Evolutionary conservation across 2,329 filamentous ascomycete genomes (phyloP).

Genomic region (Didymellaceae sp.): DNA sequence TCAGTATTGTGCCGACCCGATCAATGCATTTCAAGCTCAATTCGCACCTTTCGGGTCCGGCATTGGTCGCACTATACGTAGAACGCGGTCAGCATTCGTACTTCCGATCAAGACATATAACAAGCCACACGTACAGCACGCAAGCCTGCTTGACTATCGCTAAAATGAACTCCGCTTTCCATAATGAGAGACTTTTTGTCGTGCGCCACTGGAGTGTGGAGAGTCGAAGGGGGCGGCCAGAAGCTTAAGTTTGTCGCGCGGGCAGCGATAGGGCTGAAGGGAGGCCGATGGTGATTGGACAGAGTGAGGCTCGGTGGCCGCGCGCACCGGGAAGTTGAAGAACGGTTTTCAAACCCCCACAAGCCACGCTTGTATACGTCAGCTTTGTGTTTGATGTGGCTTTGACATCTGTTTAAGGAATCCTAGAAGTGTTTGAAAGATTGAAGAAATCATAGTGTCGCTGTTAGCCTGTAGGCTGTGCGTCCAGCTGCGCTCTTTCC

Average conservation of each 20-base stretch:
- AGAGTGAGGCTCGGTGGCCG: too few species aligned
- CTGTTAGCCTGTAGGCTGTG: too few species aligned
- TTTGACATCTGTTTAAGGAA: too few species aligned
- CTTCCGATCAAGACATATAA: not conserved
- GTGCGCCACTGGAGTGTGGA: slow-evolving; percentile 8
- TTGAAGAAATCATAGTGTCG: too few species aligned
- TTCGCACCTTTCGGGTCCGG: slow-evolving; percentile 33
- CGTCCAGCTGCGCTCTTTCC: not conserved
- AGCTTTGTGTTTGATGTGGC: too few species aligned
- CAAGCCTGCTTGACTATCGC: slow-evolving; percentile 12
- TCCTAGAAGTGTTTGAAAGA: too few species aligned
- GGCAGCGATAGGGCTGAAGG: slow-evolving; percentile 8
- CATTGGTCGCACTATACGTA: slow-evolving; percentile 44
- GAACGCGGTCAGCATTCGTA: not conserved
- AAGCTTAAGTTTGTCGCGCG: slow-evolving; percentile 15
- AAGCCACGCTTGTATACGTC: slow-evolving; percentile 1
- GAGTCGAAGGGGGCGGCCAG: not conserved
- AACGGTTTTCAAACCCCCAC: not conserved
- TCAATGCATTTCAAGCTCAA: not conserved
- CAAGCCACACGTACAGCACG: slow-evolving; percentile 12
- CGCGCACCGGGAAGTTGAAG: too few species aligned
- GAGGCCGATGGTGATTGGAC: slow-evolving; percentile 1
- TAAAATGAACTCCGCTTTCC: slow-evolving; percentile 9
- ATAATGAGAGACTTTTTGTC: slow-evolving; percentile 1
- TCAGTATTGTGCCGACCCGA: not conserved